Evolutionary conservation across 352 stramenopile species (phyloP).

Genomic region (Albugo candida): DNA sequence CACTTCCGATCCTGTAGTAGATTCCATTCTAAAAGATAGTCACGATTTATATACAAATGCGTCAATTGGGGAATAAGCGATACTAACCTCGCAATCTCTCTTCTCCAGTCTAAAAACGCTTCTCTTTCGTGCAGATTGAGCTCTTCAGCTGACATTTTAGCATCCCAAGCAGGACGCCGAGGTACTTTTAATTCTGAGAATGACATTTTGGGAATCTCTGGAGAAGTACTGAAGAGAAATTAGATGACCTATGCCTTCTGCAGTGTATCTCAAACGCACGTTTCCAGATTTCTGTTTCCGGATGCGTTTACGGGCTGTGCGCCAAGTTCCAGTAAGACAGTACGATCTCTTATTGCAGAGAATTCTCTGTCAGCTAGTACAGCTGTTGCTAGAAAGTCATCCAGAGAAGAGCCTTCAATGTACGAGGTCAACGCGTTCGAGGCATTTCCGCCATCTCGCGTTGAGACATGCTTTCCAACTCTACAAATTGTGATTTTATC

Average conservation of each 20-base stretch:
- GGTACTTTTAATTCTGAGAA: conserved; percentile 95
- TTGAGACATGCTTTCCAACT: conserved; percentile 68
- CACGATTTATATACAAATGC: background rate
- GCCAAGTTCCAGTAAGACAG: conserved; percentile 53
- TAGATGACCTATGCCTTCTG: no score
- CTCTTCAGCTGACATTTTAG: conserved; percentile 88
- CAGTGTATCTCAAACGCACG: background rate
- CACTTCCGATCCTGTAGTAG: conserved; percentile 72
- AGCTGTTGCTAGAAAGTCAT: conserved; percentile 86
- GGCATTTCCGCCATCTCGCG: conserved; percentile 58
- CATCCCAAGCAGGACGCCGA: conserved; percentile 87
- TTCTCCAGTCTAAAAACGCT: conserved; percentile 95
- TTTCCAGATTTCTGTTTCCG: background rate
- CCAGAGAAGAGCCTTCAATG: conserved; percentile 70
- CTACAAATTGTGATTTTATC: conserved; percentile 8
- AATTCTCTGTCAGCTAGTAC: conserved; percentile 84
- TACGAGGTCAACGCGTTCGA: conserved; percentile 67
- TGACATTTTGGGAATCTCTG: conserved; percentile 46
- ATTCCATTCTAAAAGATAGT: conserved; percentile 27
- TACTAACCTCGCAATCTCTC: conserved; percentile 82
- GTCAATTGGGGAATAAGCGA: conserved; percentile 3
- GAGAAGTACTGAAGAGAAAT: no score
- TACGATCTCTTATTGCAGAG: conserved; percentile 77
- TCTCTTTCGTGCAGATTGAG: conserved; percentile 92
- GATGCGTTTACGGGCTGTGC: conserved; percentile 21